These are phyloP conservation scores for Mercurialis annua DNA, from an alignment of 345 rosid species.

Conservation along the genomic window DNA sequence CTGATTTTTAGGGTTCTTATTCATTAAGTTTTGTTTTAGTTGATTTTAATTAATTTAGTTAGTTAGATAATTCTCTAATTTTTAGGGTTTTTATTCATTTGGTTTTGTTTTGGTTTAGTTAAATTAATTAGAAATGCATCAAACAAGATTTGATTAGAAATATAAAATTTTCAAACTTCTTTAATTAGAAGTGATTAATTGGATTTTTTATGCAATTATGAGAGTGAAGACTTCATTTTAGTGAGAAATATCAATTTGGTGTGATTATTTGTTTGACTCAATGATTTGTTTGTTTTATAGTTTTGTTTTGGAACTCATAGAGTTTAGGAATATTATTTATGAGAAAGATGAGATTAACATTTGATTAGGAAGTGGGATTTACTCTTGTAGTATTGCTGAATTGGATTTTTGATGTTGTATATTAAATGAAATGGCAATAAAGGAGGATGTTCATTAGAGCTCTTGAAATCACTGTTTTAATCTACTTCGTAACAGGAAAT, in stretches of 20 bases:
- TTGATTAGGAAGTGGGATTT: neutral
- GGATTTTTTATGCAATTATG: neutral
- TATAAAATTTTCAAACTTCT: neutral
- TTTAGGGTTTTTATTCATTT: too few species aligned
- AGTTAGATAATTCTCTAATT: too few species aligned
- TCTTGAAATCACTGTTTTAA: too few species aligned
- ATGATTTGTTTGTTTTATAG: neutral
- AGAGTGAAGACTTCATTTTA: neutral
- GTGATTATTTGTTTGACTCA: neutral
- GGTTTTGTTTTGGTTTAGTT: conserved; percentile 2
- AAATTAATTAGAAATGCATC: neutral
- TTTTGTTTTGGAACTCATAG: neutral
- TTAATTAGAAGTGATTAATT: neutral
- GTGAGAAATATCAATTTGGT: neutral
- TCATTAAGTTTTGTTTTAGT: neutral
- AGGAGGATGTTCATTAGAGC: too few species aligned
- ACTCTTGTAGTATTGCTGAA: neutral
- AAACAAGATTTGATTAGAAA: neutral
- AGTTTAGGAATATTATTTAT: too few species aligned
- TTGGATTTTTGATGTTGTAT: neutral
- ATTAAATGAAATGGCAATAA: too few species aligned
- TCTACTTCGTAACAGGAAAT: too few species aligned
- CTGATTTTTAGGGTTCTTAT: neutral
- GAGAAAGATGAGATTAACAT: neutral
- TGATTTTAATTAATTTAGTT: neutral